phyloP scores from a whole-genome alignment of 1,284 basidiomycete species.

The Microbotryum violaceum region DNA sequence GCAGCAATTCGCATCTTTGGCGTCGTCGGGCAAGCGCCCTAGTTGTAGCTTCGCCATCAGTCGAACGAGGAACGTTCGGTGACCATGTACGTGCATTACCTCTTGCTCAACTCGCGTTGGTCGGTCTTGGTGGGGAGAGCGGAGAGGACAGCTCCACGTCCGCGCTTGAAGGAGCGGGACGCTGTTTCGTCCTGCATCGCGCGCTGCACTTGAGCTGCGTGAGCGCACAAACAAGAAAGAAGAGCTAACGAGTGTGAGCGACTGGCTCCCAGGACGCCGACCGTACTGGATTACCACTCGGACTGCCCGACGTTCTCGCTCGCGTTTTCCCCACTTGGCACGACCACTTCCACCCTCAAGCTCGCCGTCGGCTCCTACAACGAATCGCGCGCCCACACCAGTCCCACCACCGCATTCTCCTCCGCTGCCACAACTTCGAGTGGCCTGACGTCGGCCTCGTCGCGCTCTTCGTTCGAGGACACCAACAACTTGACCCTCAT shows the following conservation, averaged over 20 bases:
- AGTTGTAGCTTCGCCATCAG: too few species aligned
- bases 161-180: too few species aligned
- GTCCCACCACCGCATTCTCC: neutral
- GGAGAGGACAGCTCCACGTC: too few species aligned
- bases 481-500: conserved; percentile 71
- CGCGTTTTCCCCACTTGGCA: conserved; percentile 27
- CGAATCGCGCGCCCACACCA: conserved; percentile 42
- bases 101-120: too few species aligned
- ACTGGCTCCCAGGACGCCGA: conserved; percentile 15
- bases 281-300: conserved; percentile 28
- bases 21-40: too few species aligned
- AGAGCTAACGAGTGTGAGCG: neutral
- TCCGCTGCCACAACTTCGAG: neutral
- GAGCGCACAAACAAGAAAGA: neutral
- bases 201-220: too few species aligned
- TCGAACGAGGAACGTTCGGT: too few species aligned
- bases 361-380: conserved; percentile 69
- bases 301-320: conserved; percentile 28
- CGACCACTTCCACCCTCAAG: conserved; percentile 23
- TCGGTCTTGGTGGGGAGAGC: too few species aligned
- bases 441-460: neutral
- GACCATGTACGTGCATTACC: too few species aligned
- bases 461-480: conserved; percentile 15
- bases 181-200: too few species aligned
- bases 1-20: too few species aligned